Percentiles rank a stretch among this genome's conserved stretches.
phyloP scores from a whole-genome alignment of 805 yeast species.

The Lipomyces yamanashiensis region DNA sequence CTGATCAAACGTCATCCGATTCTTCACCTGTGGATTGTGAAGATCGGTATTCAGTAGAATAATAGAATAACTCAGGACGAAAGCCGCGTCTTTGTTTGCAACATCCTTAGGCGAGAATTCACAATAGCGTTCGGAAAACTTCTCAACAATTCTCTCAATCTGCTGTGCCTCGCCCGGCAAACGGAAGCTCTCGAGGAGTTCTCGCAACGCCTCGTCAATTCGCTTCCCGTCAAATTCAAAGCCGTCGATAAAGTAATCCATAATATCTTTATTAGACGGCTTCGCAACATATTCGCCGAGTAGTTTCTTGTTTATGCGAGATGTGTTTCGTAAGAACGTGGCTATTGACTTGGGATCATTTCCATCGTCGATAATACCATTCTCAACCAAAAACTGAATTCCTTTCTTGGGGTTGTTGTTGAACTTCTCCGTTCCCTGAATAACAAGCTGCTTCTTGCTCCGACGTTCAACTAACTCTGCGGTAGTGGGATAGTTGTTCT shows the following conservation, averaged over 20 bases:
- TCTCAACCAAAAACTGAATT: constrained; percentile 62
- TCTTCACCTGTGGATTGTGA: constrained; percentile 84
- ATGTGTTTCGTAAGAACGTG: constrained; percentile 74
- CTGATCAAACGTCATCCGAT: constrained; percentile 85
- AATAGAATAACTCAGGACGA: constrained; percentile 87
- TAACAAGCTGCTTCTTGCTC: constrained; percentile 70
- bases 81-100: constrained; percentile 93
- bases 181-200: constrained; percentile 79
- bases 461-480: constrained; percentile 26
- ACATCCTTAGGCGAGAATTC: constrained; percentile 58
- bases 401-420: constrained; percentile 83
- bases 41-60: constrained; percentile 93
- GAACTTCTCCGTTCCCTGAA: constrained; percentile 73
- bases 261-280: constrained; percentile 63
- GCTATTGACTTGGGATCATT: constrained; percentile 68
- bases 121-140: constrained; percentile 81
- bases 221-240: constrained; percentile 79
- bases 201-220: constrained; percentile 91
- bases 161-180: constrained; percentile 98
- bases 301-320: constrained; percentile 81
- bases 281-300: constrained; percentile 87
- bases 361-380: constrained; percentile 62
- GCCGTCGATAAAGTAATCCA: constrained; percentile 65
- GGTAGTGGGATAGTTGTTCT: constrained; percentile 22
- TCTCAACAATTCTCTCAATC: constrained; percentile 88